Percentiles rank a stretch among this genome's conserved stretches.
phyloP scores from a whole-genome alignment of 1,139 yeast species.

The Debaryomyces psychrophilus region DNA sequence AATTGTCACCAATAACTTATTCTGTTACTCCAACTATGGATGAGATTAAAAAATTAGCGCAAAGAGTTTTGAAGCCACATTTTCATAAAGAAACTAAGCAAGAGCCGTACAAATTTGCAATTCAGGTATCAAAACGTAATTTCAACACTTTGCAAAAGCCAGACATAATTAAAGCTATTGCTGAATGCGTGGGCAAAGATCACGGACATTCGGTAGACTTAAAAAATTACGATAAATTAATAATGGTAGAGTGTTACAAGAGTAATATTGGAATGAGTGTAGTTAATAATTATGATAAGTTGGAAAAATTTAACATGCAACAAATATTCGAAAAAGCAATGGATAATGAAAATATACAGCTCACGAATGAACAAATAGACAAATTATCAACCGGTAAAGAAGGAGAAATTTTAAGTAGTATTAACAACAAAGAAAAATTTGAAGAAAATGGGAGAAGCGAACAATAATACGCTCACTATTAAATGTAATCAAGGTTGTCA shows the following conservation, averaged over 20 bases:
- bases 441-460: constrained; percentile 6
- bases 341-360: constrained; percentile 18
- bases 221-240: constrained; percentile 75
- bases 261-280: constrained; percentile 82
- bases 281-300: constrained; percentile 61
- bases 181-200: constrained; percentile 69
- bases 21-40: constrained; percentile 75
- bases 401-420: not conserved
- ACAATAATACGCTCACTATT: not conserved
- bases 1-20: constrained; percentile 75
- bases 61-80: constrained; percentile 63
- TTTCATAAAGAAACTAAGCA: constrained; percentile 60
- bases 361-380: not conserved
- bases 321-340: constrained; percentile 58
- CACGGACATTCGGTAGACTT: constrained; percentile 80
- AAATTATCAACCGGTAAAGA: not conserved
- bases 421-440: constrained; percentile 9
- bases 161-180: constrained; percentile 70
- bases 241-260: constrained; percentile 86
- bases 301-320: constrained; percentile 62
- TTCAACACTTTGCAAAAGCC: constrained; percentile 72
- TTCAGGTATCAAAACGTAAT: constrained; percentile 77
- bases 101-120: constrained; percentile 67
- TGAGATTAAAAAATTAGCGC: constrained; percentile 63
- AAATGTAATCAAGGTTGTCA: not conserved